Percentiles rank a stretch among this genome's conserved stretches.
These are phyloP conservation scores for Pichia sp. DNA, from an alignment of 1,139 yeast species.

Conservation along the genomic window DNA sequence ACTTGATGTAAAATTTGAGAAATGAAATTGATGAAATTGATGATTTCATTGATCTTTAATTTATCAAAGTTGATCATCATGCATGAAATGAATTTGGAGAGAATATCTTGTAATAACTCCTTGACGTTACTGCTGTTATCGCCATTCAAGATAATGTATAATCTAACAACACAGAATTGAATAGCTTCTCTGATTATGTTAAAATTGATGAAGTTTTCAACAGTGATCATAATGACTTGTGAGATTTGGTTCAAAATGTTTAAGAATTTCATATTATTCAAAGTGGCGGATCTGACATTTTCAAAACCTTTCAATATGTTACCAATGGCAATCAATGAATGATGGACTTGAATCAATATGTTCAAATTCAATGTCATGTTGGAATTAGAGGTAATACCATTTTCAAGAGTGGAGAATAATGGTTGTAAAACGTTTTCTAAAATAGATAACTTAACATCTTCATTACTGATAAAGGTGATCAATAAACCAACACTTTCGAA, in stretches of 20 bases:
- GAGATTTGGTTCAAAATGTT: slow-evolving; percentile 39
- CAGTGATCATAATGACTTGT: slow-evolving; percentile 78
- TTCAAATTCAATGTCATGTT: slow-evolving; percentile 36
- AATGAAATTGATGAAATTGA: slow-evolving; percentile 79
- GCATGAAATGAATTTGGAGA: slow-evolving; percentile 73
- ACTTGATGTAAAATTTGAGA: slow-evolving; percentile 87
- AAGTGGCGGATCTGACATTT: slow-evolving; percentile 29
- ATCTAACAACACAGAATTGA: slow-evolving; percentile 82
- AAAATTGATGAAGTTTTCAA: slow-evolving; percentile 67
- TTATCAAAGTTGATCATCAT: slow-evolving; percentile 62
- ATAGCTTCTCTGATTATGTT: slow-evolving; percentile 82
- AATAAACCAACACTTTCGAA: slow-evolving; percentile 80
- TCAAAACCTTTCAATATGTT: slow-evolving; percentile 86
- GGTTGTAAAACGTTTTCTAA: slow-evolving; percentile 71
- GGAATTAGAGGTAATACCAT: slow-evolving; percentile 48
- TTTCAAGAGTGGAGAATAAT: slow-evolving; percentile 72
- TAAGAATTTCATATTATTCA: slow-evolving; percentile 30
- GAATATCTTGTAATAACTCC: slow-evolving; percentile 49
- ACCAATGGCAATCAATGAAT: slow-evolving; percentile 84
- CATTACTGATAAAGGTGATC: slow-evolving; percentile 45
- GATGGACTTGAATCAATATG: slow-evolving; percentile 74
- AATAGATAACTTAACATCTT: slow-evolving; percentile 44
- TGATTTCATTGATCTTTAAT: slow-evolving; percentile 62
- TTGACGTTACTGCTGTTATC: slow-evolving; percentile 20
- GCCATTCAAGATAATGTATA: slow-evolving; percentile 62